These are phyloP conservation scores for Cicer chorassanicum DNA, from an alignment of 306 rosid genomes.

Conservation along the genomic window DNA sequence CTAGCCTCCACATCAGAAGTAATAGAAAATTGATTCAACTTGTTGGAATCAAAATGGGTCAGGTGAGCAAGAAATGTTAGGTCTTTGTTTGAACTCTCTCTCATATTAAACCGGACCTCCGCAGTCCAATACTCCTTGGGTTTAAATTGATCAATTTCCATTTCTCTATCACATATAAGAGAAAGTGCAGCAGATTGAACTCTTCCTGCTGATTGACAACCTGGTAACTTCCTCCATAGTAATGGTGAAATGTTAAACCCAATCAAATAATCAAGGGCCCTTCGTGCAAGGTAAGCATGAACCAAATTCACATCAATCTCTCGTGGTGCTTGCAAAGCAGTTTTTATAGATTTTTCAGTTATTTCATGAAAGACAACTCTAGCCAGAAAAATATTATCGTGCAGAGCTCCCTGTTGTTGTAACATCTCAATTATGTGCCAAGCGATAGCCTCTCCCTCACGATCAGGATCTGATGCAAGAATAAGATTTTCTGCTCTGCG, in stretches of 20 bases:
- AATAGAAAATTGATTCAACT: constrained; percentile 80
- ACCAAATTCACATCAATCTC: constrained; percentile 82
- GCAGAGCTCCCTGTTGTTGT: constrained; percentile 85
- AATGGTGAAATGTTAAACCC: constrained; percentile 96
- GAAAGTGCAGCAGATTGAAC: constrained; percentile 99
- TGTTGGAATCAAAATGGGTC: constrained; percentile 71
- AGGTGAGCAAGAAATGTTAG: constrained; percentile 64
- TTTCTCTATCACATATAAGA: constrained; percentile 91
- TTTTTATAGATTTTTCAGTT: constrained; percentile 84
- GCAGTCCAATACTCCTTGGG: constrained; percentile 84
- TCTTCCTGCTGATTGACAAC: constrained; percentile 97
- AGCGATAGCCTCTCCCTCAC: constrained; percentile 99
- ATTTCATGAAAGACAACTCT: constrained; percentile 95
- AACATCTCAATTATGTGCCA: constrained; percentile 99
- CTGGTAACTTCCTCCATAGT: constrained; percentile 96
- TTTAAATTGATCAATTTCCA: constrained; percentile 85
- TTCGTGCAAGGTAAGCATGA: constrained; percentile 92
- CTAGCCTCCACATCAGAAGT: constrained; percentile 64
- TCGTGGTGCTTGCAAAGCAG: constrained; percentile 79
- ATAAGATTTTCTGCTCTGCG: constrained; percentile 96
- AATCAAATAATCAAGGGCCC: constrained; percentile 98
- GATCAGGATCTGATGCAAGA: constrained; percentile 99
- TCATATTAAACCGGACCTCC: constrained; percentile 54
- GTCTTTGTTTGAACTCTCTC: constrained; percentile 46
- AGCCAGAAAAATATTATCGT: constrained; percentile 59